Conservation (phyloP, 108 stramenopile species). For the Nannochloropsis salina region DNA sequence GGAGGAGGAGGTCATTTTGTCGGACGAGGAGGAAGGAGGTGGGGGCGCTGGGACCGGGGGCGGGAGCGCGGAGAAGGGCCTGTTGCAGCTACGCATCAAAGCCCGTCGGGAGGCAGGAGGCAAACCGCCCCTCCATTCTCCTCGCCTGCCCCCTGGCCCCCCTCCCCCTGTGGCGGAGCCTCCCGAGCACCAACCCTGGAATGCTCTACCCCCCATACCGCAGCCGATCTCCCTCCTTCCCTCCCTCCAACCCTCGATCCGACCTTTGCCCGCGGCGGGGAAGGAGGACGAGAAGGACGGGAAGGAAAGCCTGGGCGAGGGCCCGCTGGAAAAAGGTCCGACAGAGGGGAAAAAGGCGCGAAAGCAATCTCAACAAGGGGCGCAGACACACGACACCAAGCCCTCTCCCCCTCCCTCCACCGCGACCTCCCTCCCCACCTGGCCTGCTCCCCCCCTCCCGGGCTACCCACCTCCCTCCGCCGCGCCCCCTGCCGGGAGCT, state of each 20-base stretch:
- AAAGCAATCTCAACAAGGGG: not conserved
- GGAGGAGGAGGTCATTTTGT: not conserved
- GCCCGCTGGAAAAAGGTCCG: not conserved
- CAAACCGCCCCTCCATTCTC: not conserved
- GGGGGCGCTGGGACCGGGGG: not conserved
- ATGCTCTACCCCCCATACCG: not conserved
- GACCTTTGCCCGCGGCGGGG: not conserved
- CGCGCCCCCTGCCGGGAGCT: not conserved
- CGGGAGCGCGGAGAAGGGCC: not conserved
- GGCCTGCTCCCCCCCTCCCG: not conserved
- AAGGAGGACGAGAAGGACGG: not conserved
- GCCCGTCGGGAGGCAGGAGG: not conserved
- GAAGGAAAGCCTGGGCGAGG: no score
- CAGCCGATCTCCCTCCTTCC: not conserved
- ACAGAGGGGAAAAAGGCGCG: not conserved
- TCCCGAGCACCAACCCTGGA: not conserved
- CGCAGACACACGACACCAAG: not conserved
- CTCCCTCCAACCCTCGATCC: not conserved
- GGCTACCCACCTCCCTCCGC: not conserved
- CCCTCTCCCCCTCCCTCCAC: not conserved
- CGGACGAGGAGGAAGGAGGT: not conserved
- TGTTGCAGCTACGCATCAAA: not conserved
- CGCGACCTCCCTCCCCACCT: not conserved
- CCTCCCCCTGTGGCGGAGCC: not conserved
- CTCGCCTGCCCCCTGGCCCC: not conserved